Base-by-base conservation (phyloP, 176 grass and related monocot species). In the Paspalum vaginatum region DNA sequence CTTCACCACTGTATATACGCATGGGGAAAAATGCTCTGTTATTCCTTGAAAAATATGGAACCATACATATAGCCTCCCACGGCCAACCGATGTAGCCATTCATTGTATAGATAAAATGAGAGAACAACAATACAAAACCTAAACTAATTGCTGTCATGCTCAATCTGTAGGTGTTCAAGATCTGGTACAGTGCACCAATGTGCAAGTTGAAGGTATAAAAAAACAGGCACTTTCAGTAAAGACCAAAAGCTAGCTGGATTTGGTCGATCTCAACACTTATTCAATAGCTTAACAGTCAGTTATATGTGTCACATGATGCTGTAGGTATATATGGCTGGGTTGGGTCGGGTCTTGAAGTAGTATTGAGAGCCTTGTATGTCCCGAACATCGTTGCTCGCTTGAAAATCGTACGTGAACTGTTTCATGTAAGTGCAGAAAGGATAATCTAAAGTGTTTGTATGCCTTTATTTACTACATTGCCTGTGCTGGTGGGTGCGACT, bases 201-300 rank as follows among this genome's bases (percentile, higher is more conserved):
- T 40, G 50, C 61, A 79, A 79, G 76, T 79, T 54, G 86, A 21
- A 15, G 12, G 51, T 74, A 84, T 74, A 60, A 78, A 73, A 79
- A 17, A 11, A 5, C 7, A 45, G 39, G 8, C 7, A 22, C 73
- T 63, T 87, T 57, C 73, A 65, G 11, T 61, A 26, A 17, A 51
- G 24, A 37, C 58, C 45, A 65, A 83, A 83, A 64, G 66, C 26
- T 18, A 56, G 4, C 40, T 49, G 39, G 74, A 69, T 69, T 61
- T 46, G 21, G 46, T 76, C 24, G 22, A 61, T 76, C 25, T 40
- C 20, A 61, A 27, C 12, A 49, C 53, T 76, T 61, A 59, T 59
- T 56, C 74, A 50, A 2, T 50, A 15, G 59, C 55, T 26, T 55
- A 75, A 51, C 66, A 71, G 83, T 83, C 65, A 65, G 27, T 59